Evolutionary conservation across 2,329 filamentous ascomycete species (phyloP).

Genomic region (Blumeria graminis): DNA sequence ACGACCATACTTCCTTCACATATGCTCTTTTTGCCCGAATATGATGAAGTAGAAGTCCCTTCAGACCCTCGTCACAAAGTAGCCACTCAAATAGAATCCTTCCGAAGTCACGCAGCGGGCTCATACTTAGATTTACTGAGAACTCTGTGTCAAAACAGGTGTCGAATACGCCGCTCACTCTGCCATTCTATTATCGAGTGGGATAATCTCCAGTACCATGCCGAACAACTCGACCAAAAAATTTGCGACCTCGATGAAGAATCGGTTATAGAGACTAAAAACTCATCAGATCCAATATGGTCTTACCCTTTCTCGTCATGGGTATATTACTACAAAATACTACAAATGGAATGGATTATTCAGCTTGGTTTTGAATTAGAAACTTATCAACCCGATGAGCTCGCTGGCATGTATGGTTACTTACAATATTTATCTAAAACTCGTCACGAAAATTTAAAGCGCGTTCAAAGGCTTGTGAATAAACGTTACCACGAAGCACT

Average conservation of each 20-base stretch:
- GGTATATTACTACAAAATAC: conserved; percentile 77
- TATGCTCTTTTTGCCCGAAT: conserved; percentile 43
- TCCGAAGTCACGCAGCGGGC: conserved; percentile 34
- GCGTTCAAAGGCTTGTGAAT: conserved; percentile 43
- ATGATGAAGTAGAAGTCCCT: conserved; percentile 52
- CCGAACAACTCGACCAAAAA: conserved; percentile 49
- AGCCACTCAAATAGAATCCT: conserved; percentile 47
- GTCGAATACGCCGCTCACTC: conserved; percentile 69
- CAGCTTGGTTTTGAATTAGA: conserved; percentile 88
- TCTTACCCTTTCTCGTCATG: conserved; percentile 63
- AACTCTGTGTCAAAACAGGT: conserved; percentile 71
- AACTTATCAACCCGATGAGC: conserved; percentile 67
- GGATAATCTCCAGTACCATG: conserved; percentile 62
- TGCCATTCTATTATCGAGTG: conserved; percentile 64
- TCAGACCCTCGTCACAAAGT: conserved; percentile 52
- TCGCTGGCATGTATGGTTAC: conserved; percentile 80
- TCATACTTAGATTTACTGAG: conserved; percentile 68
- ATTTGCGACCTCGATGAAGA: conserved; percentile 37
- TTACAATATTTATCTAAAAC: conserved; percentile 49
- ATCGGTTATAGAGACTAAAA: conserved; percentile 25
- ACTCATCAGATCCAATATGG: conserved; percentile 29
- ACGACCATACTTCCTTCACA: conserved; percentile 51
- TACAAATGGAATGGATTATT: conserved; percentile 63
- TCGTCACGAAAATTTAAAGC: conserved; percentile 35
- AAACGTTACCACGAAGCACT: conserved; percentile 6